Base-by-base conservation (phyloP, 2,329 filamentous ascomycete genomes). In the Aspergillus sp. region DNA sequence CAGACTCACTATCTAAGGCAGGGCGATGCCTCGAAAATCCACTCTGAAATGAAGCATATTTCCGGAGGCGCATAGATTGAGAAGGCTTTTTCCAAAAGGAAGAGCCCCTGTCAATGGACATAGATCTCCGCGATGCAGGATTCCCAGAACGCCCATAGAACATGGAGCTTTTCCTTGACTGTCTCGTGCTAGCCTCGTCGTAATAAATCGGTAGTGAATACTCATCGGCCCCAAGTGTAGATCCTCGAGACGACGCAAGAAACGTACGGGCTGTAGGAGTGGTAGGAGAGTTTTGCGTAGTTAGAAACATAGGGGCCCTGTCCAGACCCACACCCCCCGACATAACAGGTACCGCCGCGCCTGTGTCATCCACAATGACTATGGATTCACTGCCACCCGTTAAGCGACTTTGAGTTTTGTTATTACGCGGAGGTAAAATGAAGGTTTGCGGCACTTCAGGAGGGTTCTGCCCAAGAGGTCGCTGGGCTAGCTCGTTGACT, bases 301-400 rank as follows among this genome's bases (percentile, higher is more conserved):
- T 55, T 45, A 63, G 48, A 42, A 65, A 64, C 18, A 52, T 48
- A 18, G 64, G 64, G 13, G 63, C 44, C 20, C 62, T 54, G 42
- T 61, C 58, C 34, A 63, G 48, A 11, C 57, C 49, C 15, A 48
- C 22, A 4, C 69, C 76, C 7, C 76, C 76, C 11, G 76, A 71
- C 70, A 76, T 77, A 4, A 70, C 53, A n/a, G 74, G 71, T 32
- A 71, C 61, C 38, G 73, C 66, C 8, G 73, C 64, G 7, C 76
- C 76, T 32, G 83, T 85, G 61, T 83, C 83, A 64, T 96, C 90
- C 36, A 96, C 86, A 67, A 96, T 96, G 55, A 96, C 83, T 63
- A 96, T 96, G 0, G 91, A 96, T 68, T 93, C 89, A 78, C 91
- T 96, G n/a, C 91, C 90, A 11, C 82, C 81, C 0, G 91, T 95